Evolutionary conservation across 2,329 filamentous ascomycete genomes (phyloP).

Genomic region (Exophiala oligosperma): DNA sequence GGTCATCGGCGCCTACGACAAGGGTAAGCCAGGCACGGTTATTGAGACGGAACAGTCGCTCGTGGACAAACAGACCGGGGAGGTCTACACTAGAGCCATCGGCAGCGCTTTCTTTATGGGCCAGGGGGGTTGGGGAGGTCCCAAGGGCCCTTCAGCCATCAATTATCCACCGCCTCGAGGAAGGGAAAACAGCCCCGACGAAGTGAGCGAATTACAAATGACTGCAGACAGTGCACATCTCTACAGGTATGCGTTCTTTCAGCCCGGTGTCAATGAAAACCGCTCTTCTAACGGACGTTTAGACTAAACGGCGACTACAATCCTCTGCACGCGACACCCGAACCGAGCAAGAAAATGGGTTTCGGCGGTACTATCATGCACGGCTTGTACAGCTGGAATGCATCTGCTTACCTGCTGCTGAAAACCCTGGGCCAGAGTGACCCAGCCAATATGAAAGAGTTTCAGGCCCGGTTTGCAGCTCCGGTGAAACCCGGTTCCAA

Average conservation of each 20-base stretch:
- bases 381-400: constrained; percentile 86
- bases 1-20: constrained; percentile 85
- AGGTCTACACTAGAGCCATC: constrained; percentile 69
- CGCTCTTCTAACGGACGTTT: constrained; percentile 2
- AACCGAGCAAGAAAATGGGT: constrained; percentile 84
- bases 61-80: constrained; percentile 67
- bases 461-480: constrained; percentile 82
- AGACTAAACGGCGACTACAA: constrained; percentile 93
- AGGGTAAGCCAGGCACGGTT: constrained; percentile 79
- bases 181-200: constrained; percentile 63
- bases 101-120: constrained; percentile 77
- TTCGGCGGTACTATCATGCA: constrained; percentile 89
- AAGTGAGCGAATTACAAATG: constrained; percentile 68
- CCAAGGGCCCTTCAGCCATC: constrained; percentile 78
- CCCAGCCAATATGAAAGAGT: constrained; percentile 80
- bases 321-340: constrained; percentile 83
- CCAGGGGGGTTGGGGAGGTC: constrained; percentile 82
- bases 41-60: constrained; percentile 76
- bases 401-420: constrained; percentile 70
- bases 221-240: constrained; percentile 70
- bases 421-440: constrained; percentile 73
- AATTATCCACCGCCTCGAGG: constrained; percentile 76
- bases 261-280: constrained; percentile 22
- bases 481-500: constrained; percentile 83
- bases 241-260: constrained; percentile 54